Conservation (phyloP, 345 rosid genomes). For the Moricandia moricandioides region DNA sequence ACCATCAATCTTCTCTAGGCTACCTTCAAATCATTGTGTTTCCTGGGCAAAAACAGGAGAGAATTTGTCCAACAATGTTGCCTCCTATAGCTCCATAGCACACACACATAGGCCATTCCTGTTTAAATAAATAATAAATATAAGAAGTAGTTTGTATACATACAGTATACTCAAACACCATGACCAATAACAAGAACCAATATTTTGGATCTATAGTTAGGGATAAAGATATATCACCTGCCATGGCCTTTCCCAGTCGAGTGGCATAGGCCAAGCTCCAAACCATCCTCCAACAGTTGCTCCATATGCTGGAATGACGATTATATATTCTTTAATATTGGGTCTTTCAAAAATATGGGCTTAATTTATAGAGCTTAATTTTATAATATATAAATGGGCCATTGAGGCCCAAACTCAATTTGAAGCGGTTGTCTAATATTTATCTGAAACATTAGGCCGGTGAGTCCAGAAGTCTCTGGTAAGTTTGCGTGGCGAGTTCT, state of each 20-base stretch:
- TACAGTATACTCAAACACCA: background rate
- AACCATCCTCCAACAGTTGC: constrained; percentile 89
- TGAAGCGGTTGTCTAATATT: background rate
- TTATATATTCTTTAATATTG: constrained; percentile 70
- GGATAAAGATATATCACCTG: constrained; percentile 52
- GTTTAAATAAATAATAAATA: constrained; percentile 9
- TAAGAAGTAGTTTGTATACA: background rate
- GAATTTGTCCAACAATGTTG: constrained; percentile 48
- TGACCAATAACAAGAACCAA: background rate
- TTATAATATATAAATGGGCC: background rate
- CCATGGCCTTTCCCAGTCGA: constrained; percentile 99
- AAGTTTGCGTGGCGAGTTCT: background rate
- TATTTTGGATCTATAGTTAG: background rate
- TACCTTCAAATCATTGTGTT: constrained; percentile 33
- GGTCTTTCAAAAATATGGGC: too few relatives aligned
- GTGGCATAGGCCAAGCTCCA: constrained; percentile 99
- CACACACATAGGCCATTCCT: constrained; percentile 96
- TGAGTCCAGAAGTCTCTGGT: constrained; percentile 32
- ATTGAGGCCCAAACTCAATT: background rate
- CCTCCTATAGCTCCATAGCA: constrained; percentile 71
- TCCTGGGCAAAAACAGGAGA: constrained; percentile 26
- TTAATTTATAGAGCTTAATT: too few relatives aligned
- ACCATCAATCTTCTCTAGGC: constrained; percentile 21
- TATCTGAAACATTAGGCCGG: background rate
- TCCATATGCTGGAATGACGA: constrained; percentile 76